Base-by-base conservation (phyloP, 192 early-diverging fungal genomes). In the Oehlia diaphana region DNA sequence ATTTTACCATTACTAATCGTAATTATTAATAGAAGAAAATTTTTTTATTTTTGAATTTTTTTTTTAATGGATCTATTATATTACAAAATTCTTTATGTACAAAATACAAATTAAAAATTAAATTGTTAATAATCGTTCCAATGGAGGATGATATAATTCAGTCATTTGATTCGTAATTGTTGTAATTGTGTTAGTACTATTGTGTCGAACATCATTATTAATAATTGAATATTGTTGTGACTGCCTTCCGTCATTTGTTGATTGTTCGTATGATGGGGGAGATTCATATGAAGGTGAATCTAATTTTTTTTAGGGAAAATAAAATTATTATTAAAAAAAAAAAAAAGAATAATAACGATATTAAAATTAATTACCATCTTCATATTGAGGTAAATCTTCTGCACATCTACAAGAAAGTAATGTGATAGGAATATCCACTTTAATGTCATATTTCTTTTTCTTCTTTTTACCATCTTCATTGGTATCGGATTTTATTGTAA, bases 381-480 rank as follows among this genome's bases (percentile, higher is more conserved):
- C 44, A 31, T 73, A 73, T 19, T n/a, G 44, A 19, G 72, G 72
- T 61, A 74, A 58, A 19, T 49, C 49, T 23, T 74, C 72, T 10
- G 42, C 28, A 74, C 49, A 74, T 61, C n/a, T 49, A 61, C 72
- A 58, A n/a, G 72, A 74, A 74, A 74, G 72, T 61, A 74, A 21
- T 19, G 23, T 58, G 37, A 74, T 33, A 19, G 72, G 44, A 10
- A 61, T 13, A 16, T 49, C 31, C 8, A 71, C 28, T 71, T 44
- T 66, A 33, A 70, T 12, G 12, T 58, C 49, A 33, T 9, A 3
- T 58, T 58, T 49, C 13, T 37, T 49, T 31, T 70, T 70, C 39
- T 44, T 70, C 6, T 39, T 8, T 9, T 21, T 70, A 21, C 3
- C 33, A 70, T 42, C 2, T n/a, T 39, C 37, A 10, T 7, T 2